Percentiles rank a stretch among this genome's conserved stretches.
Evolutionary conservation across 2,329 filamentous ascomycete species (phyloP).

Genomic region (Epichloe sylvatica): DNA sequence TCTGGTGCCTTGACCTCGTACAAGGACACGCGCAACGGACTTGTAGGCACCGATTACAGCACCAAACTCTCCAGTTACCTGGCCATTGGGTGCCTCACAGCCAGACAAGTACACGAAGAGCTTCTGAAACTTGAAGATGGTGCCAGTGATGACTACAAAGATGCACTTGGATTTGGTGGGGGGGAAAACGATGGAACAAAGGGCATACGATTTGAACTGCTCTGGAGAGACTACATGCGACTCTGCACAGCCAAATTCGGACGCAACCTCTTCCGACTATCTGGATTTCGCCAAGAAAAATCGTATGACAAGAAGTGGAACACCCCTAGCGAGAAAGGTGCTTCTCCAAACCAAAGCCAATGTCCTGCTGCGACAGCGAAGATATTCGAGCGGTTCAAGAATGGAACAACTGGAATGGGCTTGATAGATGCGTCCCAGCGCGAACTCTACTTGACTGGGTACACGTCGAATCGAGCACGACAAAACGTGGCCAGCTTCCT

Average conservation of each 20-base stretch:
- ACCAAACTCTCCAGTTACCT: slow-evolving; percentile 66
- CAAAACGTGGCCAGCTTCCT: slow-evolving; percentile 68
- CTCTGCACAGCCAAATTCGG: slow-evolving; percentile 60
- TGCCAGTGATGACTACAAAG: slow-evolving; percentile 23
- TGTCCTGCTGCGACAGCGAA: slow-evolving; percentile 29
- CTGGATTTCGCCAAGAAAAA: slow-evolving; percentile 44
- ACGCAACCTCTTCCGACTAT: slow-evolving; percentile 45
- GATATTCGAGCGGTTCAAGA: slow-evolving; percentile 44
- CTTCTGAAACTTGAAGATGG: slow-evolving; percentile 58
- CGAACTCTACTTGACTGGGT: slow-evolving; percentile 61
- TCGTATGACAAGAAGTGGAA: slow-evolving; percentile 36
- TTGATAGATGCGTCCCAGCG: slow-evolving; percentile 66
- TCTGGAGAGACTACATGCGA: slow-evolving; percentile 74
- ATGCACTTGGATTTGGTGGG: slow-evolving; percentile 48
- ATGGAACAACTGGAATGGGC: slow-evolving; percentile 59
- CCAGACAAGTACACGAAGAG: slow-evolving; percentile 56
- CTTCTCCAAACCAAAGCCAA: slow-evolving; percentile 23
- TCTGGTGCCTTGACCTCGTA: slow-evolving; percentile 49
- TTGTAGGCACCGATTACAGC: slow-evolving; percentile 56
- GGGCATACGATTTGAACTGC: slow-evolving; percentile 55
- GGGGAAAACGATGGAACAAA: slow-evolving; percentile 58
- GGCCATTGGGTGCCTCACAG: slow-evolving; percentile 57
- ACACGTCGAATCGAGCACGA: slow-evolving; percentile 61
- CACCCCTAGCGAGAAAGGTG: slow-evolving; percentile 20
- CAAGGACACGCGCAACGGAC: slow-evolving; percentile 56